phyloP scores from a whole-genome alignment of 108 stramenopile species.

The Pseudonitzschia pungens region DNA sequence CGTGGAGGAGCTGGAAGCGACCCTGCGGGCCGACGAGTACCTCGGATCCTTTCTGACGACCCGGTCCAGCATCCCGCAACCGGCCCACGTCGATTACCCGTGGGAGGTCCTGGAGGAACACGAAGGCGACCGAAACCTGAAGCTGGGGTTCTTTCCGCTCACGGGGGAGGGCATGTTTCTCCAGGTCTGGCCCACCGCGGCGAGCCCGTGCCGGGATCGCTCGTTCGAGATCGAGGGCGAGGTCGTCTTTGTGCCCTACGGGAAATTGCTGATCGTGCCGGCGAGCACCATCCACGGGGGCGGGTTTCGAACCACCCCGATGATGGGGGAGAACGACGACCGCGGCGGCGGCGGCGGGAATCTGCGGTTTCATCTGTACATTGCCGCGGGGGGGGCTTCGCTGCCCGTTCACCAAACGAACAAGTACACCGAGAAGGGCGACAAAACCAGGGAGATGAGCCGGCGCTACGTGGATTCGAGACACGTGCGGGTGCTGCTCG shows the following conservation, averaged over 20 bases:
- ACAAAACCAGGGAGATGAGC: conserved; percentile 26
- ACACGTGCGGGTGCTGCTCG: conserved; percentile 2
- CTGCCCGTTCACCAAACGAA: conserved; percentile 36
- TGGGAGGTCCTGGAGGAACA: conserved; percentile 46
- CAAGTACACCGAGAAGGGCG: conserved; percentile 39
- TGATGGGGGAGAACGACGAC: neutral
- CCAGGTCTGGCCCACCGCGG: conserved; percentile 14
- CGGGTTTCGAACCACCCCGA: conserved; percentile 51
- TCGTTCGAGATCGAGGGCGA: conserved; percentile 25
- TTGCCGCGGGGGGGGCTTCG: conserved; percentile 12
- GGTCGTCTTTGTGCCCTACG: conserved; percentile 59
- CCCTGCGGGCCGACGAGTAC: conserved; percentile 20
- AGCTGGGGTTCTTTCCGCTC: conserved; percentile 61
- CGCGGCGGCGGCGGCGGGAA: conserved; percentile 32
- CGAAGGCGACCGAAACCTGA: conserved; percentile 30
- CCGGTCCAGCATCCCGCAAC: conserved; percentile 52
- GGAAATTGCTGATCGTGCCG: conserved; percentile 58
- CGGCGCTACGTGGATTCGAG: conserved; percentile 13
- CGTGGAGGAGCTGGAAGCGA: conserved; percentile 24
- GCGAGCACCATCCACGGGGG: conserved; percentile 66
- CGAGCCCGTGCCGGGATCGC: neutral
- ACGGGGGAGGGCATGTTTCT: conserved; percentile 53
- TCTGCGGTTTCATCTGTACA: conserved; percentile 61
- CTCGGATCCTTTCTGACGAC: conserved; percentile 60
- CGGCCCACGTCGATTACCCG: conserved; percentile 75